phyloP scores from a whole-genome alignment of 228 moss, liverwort and hornwort genomes.

The Sphagnum fallax region DNA sequence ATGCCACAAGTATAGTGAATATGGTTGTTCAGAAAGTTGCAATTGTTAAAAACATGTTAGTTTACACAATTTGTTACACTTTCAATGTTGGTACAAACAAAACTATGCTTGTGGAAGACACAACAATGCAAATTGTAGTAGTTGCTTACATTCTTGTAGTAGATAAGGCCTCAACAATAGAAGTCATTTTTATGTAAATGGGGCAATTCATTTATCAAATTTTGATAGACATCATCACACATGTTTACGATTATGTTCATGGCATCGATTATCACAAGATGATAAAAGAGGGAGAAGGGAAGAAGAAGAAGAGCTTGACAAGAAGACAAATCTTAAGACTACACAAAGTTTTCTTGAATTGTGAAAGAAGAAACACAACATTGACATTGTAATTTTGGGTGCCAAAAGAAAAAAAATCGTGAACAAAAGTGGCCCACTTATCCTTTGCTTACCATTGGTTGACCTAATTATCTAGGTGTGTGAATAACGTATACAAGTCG shows the following conservation, averaged over 20 bases:
- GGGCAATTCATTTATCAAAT: background rate
- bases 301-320: too few species aligned
- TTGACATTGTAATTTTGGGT: too few species aligned
- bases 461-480: too few species aligned
- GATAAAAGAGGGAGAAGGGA: too few species aligned
- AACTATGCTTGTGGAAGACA: background rate
- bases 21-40: conserved; percentile 1
- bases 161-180: conserved; percentile 11
- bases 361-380: too few species aligned
- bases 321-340: too few species aligned
- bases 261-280: background rate
- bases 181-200: conserved; percentile 6
- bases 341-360: too few species aligned
- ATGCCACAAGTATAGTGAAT: background rate
- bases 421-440: too few species aligned
- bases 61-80: conserved; percentile 6
- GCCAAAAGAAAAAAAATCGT: too few species aligned
- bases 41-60: conserved; percentile 14
- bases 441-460: too few species aligned
- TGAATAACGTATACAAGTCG: too few species aligned
- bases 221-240: background rate
- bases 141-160: conserved; percentile 3
- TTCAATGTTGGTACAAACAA: background rate
- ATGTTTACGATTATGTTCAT: background rate
- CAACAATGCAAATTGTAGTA: background rate